Evolutionary conservation across 495 filamentous ascomycete genomes (phyloP), one percentile per base, ranked within the genome.

Genomic region (Trichodelitschia bisporula): DNA sequence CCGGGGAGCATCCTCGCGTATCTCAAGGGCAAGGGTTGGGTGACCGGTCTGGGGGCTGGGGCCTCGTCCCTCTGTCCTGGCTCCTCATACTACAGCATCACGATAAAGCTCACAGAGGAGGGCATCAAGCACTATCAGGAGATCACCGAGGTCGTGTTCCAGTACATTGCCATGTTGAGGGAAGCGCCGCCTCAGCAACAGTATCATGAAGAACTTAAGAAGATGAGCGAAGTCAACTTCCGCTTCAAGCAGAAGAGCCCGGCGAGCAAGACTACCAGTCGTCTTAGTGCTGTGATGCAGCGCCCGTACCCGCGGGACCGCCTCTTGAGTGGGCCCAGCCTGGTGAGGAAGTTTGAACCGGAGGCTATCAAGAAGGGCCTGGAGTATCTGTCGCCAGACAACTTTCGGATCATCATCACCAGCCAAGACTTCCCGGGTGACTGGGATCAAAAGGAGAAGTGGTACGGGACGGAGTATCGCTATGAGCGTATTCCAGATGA

Each of bases 381-480:
- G 24, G 55, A 57, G 1, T 76, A 73, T 44, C 51, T 99, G 15
- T 61, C 75, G 16, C 73, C 80, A 3, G 80, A 95, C 45, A 95
- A 93, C 46, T 86, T 93, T 54, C 63, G 75, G 18, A 58, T 91
- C 34, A 65, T 65, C 4, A 58, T 95, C 35, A 69, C 89, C 18
- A 77, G 77, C 18, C 75, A 78, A 46, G 64, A 79, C 10, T 74
- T 69, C 36, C 82, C 80, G 0, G 79, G 77, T 1, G 62, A 67
- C n/a, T 83, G 77, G 70, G 67, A 90, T 31, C 50, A 73, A 38
- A 82, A 75, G 44, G 86, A 99, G 54, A 77, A 77, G 50, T 99
- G 89, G 89, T 99, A 99, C 39, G 84, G 84, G 13, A 99, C 86
- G 3, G 83, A 93, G 42, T 91, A 93, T 52, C 74, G 66, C 37